Evolutionary conservation across 306 rosid genomes (phyloP), one percentile per base, ranked within the genome.

Genomic region (Carpinus fangiana): DNA sequence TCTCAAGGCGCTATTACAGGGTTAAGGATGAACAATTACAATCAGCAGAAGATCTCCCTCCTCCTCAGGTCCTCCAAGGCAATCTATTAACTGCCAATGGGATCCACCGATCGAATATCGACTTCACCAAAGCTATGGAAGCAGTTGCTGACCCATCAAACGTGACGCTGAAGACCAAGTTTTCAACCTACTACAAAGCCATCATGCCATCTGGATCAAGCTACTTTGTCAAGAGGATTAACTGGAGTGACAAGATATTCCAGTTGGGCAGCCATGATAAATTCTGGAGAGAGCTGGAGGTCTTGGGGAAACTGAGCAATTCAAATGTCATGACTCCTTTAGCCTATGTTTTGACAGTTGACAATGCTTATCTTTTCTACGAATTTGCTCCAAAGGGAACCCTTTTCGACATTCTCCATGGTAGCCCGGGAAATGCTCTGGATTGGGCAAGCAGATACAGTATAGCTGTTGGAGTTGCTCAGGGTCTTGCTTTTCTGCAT

Each of bases 361-460:
- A 95, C 76, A 84, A 65, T 72, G 97, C 93, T 65, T 91, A 87
- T 74, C 60, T 91, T 48, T 73, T 95, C 71, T 95, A 92, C 72
- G 97, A 92, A 46, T 89, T 75, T 78, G 78, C 90, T 76, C 88
- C 91, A 7, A 86, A 88, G 52, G 98, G 98, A 18, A 86, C 90
- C 62, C 93, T 95, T 36, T 87, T 79, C 54, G 90, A 95, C 38
- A 86, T 80, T 75, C 96, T 95, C 80, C 98, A 89, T 74, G 89
- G 89, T 67, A 85, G 87, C 87, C 65, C 75, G 77, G 78, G 46
- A 28, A 80, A 41, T 76, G 69, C 84, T 51, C 56, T 95, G 70
- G 99, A 95, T 72, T 95, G 99, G 99, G 89, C 89, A 60, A 90
- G 97, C 78, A 83, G 99, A 82, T 91, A 91, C 66, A 90, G 98